Conservation (phyloP, 2,329 filamentous ascomycete genomes). For the Metarhizium sp. region DNA sequence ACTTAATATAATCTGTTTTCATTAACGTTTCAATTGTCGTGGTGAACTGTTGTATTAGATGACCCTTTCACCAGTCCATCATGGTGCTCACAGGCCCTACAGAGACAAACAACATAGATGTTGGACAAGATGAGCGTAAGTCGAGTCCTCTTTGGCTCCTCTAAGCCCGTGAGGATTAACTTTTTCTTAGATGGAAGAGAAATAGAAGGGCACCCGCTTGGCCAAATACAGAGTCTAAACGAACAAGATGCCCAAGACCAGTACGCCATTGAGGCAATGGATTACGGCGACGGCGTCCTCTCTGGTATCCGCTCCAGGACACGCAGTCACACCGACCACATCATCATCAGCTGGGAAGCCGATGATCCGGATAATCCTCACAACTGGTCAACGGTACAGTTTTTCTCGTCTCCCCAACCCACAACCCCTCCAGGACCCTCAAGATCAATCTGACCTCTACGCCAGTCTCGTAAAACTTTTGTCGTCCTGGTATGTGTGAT, state of each 20-base stretch:
- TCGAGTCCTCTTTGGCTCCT: neutral
- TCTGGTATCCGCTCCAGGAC: conserved; percentile 25
- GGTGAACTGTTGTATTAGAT: neutral
- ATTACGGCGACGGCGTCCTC: conserved; percentile 23
- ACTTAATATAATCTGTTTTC: neutral
- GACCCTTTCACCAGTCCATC: neutral
- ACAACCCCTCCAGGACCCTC: too few species aligned
- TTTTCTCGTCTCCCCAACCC: neutral
- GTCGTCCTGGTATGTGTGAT: conserved; percentile 47
- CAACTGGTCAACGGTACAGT: conserved; percentile 36
- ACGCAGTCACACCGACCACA: conserved; percentile 21
- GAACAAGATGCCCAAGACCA: conserved; percentile 30
- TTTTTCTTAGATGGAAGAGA: conserved; percentile 12
- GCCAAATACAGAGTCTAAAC: conserved; percentile 18
- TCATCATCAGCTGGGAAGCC: conserved; percentile 35
- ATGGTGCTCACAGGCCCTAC: neutral
- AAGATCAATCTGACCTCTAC: neutral
- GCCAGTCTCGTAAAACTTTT: conserved; percentile 41
- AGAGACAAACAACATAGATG: neutral
- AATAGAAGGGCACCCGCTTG: conserved; percentile 14
- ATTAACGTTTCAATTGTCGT: neutral
- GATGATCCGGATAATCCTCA: conserved; percentile 43
- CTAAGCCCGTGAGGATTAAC: neutral
- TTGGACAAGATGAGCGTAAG: conserved; percentile 1
- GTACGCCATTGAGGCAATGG: conserved; percentile 32